phyloP scores from a whole-genome alignment of 1,284 basidiomycete genomes.

The Puccinia coronata region DNA sequence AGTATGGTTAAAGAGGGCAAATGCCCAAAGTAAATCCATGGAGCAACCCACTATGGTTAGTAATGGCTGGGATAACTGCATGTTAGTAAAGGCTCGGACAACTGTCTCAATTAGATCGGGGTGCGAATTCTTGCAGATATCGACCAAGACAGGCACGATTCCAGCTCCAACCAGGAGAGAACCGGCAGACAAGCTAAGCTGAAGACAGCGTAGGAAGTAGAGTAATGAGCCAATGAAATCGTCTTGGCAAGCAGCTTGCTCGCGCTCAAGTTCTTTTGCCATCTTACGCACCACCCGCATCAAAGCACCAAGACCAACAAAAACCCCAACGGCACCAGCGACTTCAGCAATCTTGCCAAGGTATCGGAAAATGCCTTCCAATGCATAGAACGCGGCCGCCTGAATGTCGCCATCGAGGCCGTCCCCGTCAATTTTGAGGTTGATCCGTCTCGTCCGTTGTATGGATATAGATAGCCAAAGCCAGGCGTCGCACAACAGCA shows the following conservation, averaged over 20 bases:
- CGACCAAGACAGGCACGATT: conserved; percentile 81
- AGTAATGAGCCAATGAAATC: no score
- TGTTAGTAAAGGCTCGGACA: no score
- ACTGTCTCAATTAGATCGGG: conserved; percentile 68
- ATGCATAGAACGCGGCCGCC: conserved; percentile 78
- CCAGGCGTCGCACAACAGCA: conserved; percentile 75
- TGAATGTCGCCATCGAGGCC: conserved; percentile 70
- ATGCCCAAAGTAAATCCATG: conserved; percentile 85
- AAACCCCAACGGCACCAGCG: conserved; percentile 84
- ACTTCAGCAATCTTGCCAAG: conserved; percentile 81
- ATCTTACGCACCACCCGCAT: no score
- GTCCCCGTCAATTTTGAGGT: conserved; percentile 65
- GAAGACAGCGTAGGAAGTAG: conserved; percentile 86
- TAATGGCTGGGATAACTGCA: no score
- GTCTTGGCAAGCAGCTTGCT: no score
- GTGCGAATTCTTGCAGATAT: conserved; percentile 70
- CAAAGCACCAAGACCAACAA: no score
- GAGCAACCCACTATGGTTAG: conserved; percentile 86
- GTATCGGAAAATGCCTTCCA: conserved; percentile 87
- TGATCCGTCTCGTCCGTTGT: conserved; percentile 86
- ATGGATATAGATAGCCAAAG: conserved; percentile 82
- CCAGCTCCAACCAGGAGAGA: no score
- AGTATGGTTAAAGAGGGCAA: no score
- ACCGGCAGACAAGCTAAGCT: conserved; percentile 77
- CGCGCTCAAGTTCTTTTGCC: no score